phyloP scores from a whole-genome alignment of 2,329 filamentous ascomycete species.

The Allantophomopsis cytisporea region DNA sequence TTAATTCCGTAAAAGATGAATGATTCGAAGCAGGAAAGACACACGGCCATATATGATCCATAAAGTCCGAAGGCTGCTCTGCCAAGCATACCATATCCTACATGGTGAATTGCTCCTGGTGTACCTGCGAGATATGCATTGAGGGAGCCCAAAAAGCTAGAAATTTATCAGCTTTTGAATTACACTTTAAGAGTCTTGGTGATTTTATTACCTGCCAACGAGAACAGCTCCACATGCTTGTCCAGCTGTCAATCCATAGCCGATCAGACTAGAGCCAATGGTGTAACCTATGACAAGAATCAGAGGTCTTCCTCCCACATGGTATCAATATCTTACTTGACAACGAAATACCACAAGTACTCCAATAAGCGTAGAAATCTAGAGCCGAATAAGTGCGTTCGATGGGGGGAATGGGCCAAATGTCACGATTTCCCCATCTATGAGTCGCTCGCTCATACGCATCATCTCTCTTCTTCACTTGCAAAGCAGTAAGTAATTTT shows the following conservation, averaged over 20 bases:
- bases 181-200: no score
- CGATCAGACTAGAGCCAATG: background rate
- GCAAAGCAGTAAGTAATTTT: no score
- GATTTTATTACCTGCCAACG: background rate
- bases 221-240: background rate
- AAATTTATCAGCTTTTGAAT: no score
- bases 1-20: slow-evolving; percentile 5
- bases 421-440: slow-evolving; percentile 1
- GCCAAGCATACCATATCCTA: background rate
- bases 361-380: no score
- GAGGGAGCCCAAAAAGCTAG: background rate
- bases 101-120: background rate
- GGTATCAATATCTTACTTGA: background rate
- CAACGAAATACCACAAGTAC: no score
- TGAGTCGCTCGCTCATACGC: background rate
- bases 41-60: background rate
- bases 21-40: background rate
- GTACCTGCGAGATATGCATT: background rate
- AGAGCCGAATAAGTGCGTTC: background rate
- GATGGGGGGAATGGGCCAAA: background rate
- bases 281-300: background rate
- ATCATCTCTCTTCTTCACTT: background rate
- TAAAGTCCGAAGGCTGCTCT: background rate
- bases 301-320: background rate
- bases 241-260: background rate